Base-by-base conservation (phyloP, 352 stramenopile species). In the Phytophthora colocasiae region DNA sequence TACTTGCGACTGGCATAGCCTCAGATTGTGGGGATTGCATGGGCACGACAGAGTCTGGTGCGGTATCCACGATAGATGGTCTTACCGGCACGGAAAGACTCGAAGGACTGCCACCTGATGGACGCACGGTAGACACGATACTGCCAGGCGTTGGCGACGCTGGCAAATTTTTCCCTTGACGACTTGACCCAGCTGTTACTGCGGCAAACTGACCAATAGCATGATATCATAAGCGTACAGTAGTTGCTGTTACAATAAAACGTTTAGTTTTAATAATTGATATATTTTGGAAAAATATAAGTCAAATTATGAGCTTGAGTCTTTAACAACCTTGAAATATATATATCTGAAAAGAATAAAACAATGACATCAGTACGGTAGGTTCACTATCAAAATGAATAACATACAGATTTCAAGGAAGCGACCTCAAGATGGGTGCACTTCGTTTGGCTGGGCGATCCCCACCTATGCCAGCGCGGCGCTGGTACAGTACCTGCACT, bases 41-140 rank as follows among this genome's bases (percentile, higher is more conserved):
- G 2, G 45, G 41, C 36, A 65, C 64, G 38, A 56, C 63, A 44
- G 62, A 57, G 19, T 48, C 38, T 44, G 8, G n/a, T 22, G 22
- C 22, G 22, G 22, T 51, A 63, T 22, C 66, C 27, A 59, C 49
- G 52, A 70, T 63, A 46, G 43, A 41, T 57, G 55, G 55, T 64
- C 38, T 36, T 52, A 50, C 29, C 38, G 22, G 65, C 44, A 54
- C 46, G 12, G 49, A 46, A 48, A 64, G 24, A 76, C 36, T 41
- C 50, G 17, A 44, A 6, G 40, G 60, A 57, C 40, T 66, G 49
- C 47, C 19, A 29, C 55, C 44, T 51, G 34, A 19, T 45, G 36
- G 47, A 36, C 6, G 22, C 10, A 26, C 31, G 31, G 17, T 55
- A 63, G 38, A 48, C 29, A n/a, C 27, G 24, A 26, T 38, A 47